Evolutionary conservation across 2,329 filamentous ascomycete species (phyloP), one percentile per base, ranked within the genome.

Genomic region (Paraphoma chrysanthemicola): DNA sequence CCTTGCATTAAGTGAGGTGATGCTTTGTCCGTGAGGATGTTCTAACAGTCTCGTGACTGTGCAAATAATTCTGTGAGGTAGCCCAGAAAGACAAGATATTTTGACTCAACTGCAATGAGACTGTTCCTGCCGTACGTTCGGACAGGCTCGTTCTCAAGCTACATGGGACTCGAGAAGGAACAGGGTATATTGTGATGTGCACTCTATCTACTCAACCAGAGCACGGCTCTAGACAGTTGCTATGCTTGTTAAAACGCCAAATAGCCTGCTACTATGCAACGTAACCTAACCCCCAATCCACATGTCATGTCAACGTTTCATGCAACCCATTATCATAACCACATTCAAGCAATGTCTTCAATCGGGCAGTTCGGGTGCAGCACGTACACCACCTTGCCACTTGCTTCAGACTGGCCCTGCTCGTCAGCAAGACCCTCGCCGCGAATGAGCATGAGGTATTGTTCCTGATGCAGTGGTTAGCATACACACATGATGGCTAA

Each of bases 351-450:
- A 56, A 77, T 76, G 53, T 83, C 81, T 63, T 97, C 93, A 9
- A 96, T 83, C 0, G 91, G 91, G 73, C 92, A 96, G 79, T 98
- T 98, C 56, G 95, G 95, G 80, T 99, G 95, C 65, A 99, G 74
- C 28, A 97, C 90, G 74, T 97, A 99, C 50, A 95, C 85, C 4
- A 90, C 82, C 69, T 82, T 82, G 17, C 59, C 56, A 72, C 71
- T 81, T 4, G 59, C 48, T 77, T 64, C 79, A 66, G 72, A 76
- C 85, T 85, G 64, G 78, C 88, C 90, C 42, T 87, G 83, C 31
- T 93, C 88, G 51, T 93, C 91, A 79, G 95, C 92, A 47, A 98
- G 85, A 17, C 96, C 93, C 66, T 96, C 93, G 64, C 96, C 93
- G 78, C 93, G 79, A 57, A 87, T 84, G 47, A 81, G 81, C 78